phyloP scores from a whole-genome alignment of 2,329 filamentous ascomycete genomes.

The Alternaria angustiovoidea region DNA sequence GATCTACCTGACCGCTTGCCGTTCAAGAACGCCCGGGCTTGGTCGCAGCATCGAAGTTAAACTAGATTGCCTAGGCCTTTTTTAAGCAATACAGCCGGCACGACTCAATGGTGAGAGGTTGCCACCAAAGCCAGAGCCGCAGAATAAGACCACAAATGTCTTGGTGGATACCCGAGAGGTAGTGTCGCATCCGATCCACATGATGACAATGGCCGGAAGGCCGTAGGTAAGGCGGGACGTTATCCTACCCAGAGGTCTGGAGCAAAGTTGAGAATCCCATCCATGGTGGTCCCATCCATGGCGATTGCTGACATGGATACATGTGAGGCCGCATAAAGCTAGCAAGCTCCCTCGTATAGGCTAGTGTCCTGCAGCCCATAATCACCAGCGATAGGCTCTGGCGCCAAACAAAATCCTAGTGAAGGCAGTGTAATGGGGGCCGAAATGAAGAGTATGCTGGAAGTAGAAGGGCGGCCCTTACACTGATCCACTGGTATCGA shows the following conservation, averaged over 20 bases:
- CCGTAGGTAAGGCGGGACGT: slow-evolving; percentile 21
- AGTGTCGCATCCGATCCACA: slow-evolving; percentile 35
- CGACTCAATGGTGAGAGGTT: slow-evolving; percentile 22
- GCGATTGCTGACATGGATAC: slow-evolving; percentile 38
- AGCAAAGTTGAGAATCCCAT: slow-evolving; percentile 25
- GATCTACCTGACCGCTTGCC: slow-evolving; percentile 15
- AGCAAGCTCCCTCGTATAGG: slow-evolving; percentile 25
- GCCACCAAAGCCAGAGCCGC: slow-evolving; percentile 25
- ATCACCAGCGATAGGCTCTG: slow-evolving; percentile 15
- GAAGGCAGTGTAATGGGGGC: slow-evolving; percentile 32
- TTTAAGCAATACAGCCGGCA: slow-evolving; percentile 28
- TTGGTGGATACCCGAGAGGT: slow-evolving; percentile 28
- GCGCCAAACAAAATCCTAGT: slow-evolving; percentile 23
- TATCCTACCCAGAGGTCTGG: slow-evolving; percentile 29
- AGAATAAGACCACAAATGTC: slow-evolving; percentile 23
- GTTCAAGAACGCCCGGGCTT: slow-evolving; percentile 23
- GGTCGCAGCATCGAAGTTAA: slow-evolving; percentile 21
- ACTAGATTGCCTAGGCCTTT: slow-evolving; percentile 32
- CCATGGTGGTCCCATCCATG: slow-evolving; percentile 31
- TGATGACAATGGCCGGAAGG: slow-evolving; percentile 27
- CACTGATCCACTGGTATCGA: neutral
- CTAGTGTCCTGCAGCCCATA: slow-evolving; percentile 30
- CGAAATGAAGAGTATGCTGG: slow-evolving; percentile 18
- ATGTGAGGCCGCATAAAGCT: slow-evolving; percentile 32
- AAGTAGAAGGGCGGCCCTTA: slow-evolving; percentile 14